Base-by-base conservation (phyloP, 106 monocot species). In the Narthecium ossifragum region DNA sequence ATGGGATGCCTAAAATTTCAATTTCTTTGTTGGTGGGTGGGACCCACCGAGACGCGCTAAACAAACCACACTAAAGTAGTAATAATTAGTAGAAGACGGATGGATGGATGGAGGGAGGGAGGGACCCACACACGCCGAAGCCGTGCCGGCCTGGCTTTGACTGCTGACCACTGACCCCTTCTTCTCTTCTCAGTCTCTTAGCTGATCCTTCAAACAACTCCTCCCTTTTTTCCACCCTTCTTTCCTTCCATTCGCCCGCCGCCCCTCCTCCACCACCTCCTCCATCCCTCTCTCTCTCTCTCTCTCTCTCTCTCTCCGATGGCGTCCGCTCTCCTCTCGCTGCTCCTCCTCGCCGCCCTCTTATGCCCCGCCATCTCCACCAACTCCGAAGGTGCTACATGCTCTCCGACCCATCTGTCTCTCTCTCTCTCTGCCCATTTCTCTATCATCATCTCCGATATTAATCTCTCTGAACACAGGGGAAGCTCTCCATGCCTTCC, bases 401-500 rank as follows among this genome's bases (percentile, higher is more conserved):
- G 24, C 20, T 14, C 52, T 26, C 8, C 52, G 2, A 5, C 14
- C 25, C 14, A 5, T 6, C 26, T 60, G 46, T 45, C 12, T 27
- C 17, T 10, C 31, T 59, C 51, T 48, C 32, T 37, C 22, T 2
- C 15, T 26, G 15, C 48, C 18, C 21, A 28, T 24, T 26, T 33
- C 50, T 51, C 25, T 9, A 8, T 51, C 28, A 54, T 18, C 55
- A 37, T 46, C 13, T n/a, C n/a, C n/a, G n/a, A n/a, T n/a, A n/a
- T n/a, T n/a, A n/a, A n/a, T n/a, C n/a, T n/a, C n/a, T n/a, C n/a
- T n/a, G n/a, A n/a, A 18, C 38, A 8, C 76, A 90, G 90, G 96
- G 34, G 90, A 90, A 49, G 96, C 90, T 28, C 62, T 98, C 22
- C 78, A 98, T 46, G 62, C 80, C 17, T 49, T 90, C 34, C 67